These are phyloP conservation scores for Austropuccinia psidii DNA, from an alignment of 1,284 basidiomycete species.

Conservation along the genomic window DNA sequence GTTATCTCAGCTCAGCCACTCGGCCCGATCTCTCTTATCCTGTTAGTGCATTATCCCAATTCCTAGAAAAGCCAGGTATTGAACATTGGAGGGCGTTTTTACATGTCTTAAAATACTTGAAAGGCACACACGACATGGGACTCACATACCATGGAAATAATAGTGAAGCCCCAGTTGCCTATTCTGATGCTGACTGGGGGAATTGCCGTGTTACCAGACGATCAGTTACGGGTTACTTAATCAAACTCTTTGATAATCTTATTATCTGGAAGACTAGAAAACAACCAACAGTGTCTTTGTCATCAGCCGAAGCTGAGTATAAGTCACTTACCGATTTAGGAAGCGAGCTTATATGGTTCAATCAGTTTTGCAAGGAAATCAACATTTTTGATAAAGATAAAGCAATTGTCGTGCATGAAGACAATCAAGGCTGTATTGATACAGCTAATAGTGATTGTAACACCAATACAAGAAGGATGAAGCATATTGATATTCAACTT, in stretches of 20 bases:
- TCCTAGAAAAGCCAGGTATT: background rate
- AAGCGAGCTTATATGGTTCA: conserved; percentile 50
- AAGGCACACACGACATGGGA: too few species aligned
- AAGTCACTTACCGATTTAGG: conserved; percentile 53
- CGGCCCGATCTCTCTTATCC: background rate
- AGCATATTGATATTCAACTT: too few species aligned
- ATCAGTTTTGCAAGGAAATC: too few species aligned
- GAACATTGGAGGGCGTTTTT: background rate
- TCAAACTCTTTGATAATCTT: conserved; percentile 44
- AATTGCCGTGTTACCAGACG: conserved; percentile 43
- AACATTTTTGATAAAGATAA: too few species aligned
- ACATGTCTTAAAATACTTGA: background rate
- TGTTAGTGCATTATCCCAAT: background rate
- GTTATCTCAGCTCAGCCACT: background rate
- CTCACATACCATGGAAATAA: too few species aligned
- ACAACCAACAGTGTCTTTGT: conserved; percentile 48
- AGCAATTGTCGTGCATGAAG: too few species aligned
- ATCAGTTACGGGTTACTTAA: conserved; percentile 50
- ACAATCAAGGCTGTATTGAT: too few species aligned
- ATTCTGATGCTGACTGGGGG: conserved; percentile 51
- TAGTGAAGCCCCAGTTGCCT: too few species aligned
- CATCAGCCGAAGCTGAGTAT: conserved; percentile 51
- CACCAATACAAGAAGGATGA: too few species aligned
- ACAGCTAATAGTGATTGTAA: too few species aligned
- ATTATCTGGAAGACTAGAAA: conserved; percentile 50